Evolutionary conservation across 257 asterid genomes (phyloP), one percentile per base, ranked within the genome.

Genomic region (Gardenia jasminoides): DNA sequence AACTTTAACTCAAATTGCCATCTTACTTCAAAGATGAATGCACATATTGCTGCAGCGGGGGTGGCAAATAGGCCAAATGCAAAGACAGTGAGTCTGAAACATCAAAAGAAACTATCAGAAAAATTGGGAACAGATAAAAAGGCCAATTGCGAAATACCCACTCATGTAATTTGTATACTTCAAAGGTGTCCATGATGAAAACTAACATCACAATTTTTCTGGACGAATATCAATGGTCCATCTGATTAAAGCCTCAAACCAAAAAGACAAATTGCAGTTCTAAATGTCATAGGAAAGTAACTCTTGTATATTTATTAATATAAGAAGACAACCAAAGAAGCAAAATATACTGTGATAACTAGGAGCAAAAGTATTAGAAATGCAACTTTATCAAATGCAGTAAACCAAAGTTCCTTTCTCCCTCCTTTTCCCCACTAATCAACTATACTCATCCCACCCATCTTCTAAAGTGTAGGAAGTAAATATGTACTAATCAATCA

Each of bases 11-110:
- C 4, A 33, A 52, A 74, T 33, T 50, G 36, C 20, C 28, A 66
- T 78, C 84, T 80, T 76, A 86, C 89, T 75, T 86, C 82, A 46
- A 83, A 83, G 41, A 77, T 75, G 73, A 76, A 77, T 33, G 79
- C 52, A 79, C 81, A 83, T 41, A 83, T 69, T 58, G 81, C 89
- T 66, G 85, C 67, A 74, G 82, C 87, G 72, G 89, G 87, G 74
- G 87, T 79, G 52, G 87, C 85, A 54, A 86, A 70, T 36, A 86
- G 64, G 56, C 83, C 82, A 81, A 86, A 86, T 20, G 85, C 50
- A 43, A 83, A 82, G 70, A 86, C 89, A 17, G 87, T 81, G 66
- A 81, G 79, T 80, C 89, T 86, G 89, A 79, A 83, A 82, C 7
- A 54, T 24, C 62, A 66, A 46, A 78, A n/a, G 39, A 76, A 33